Conservation (phyloP, 257 asterid species). For the Scutellaria minor region DNA sequence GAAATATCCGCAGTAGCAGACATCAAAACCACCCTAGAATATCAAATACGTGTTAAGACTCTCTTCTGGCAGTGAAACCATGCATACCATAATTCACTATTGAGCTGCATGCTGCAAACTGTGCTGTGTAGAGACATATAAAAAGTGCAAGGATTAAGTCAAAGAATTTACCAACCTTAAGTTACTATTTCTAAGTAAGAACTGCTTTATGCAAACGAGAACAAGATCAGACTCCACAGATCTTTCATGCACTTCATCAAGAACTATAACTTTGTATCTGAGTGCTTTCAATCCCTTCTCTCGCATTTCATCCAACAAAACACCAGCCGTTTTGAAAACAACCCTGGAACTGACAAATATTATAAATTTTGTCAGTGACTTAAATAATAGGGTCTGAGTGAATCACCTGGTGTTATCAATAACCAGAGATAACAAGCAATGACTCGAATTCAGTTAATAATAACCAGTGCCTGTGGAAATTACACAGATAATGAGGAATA, state of each 20-base stretch:
- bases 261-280: slow-evolving; percentile 87
- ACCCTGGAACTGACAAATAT: slow-evolving; percentile 72
- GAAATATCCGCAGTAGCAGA: slow-evolving; percentile 94
- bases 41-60: slow-evolving; percentile 38
- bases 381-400: slow-evolving; percentile 29
- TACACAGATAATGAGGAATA: slow-evolving; percentile 15
- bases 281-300: slow-evolving; percentile 90
- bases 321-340: slow-evolving; percentile 98
- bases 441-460: slow-evolving; percentile 15
- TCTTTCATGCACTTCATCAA: slow-evolving; percentile 99
- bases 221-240: slow-evolving; percentile 98
- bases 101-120: slow-evolving; percentile 12
- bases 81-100: slow-evolving; percentile 8
- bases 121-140: slow-evolving; percentile 6
- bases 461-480: neutral
- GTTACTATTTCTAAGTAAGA: slow-evolving; percentile 65
- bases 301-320: slow-evolving; percentile 94
- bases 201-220: slow-evolving; percentile 93
- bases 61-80: slow-evolving; percentile 21
- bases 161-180: slow-evolving; percentile 58
- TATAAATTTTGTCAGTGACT: slow-evolving; percentile 28
- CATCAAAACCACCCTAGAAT: slow-evolving; percentile 93
- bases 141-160: neutral
- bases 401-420: slow-evolving; percentile 17
- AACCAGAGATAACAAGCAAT: slow-evolving; percentile 17